Conservation (phyloP, 768 basidiomycete species). For the Tricholoma terreum region DNA sequence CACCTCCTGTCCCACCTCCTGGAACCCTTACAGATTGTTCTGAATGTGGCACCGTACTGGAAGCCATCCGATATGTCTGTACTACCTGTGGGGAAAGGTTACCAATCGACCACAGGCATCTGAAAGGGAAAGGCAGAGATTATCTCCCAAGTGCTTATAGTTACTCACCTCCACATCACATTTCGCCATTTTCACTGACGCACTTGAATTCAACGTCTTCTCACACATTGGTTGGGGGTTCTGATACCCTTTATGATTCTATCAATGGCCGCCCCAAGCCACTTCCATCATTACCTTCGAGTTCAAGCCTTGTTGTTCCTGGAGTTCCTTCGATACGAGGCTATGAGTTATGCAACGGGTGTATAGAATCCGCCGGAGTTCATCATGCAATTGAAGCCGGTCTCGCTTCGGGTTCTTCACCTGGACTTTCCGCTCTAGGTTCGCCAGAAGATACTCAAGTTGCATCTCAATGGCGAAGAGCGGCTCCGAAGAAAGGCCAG, state of each 20-base stretch:
- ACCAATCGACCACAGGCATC: conserved; percentile 31
- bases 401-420: conserved; percentile 46
- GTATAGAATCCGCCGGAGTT: conserved; percentile 76
- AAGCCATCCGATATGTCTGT: conserved; percentile 89
- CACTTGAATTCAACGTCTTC: conserved; percentile 29
- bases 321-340: conserved; percentile 36
- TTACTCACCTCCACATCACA: conserved; percentile 35
- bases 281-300: conserved; percentile 39
- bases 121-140: conserved; percentile 53
- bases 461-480: conserved; percentile 59
- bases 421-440: conserved; percentile 39
- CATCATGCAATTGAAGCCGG: conserved; percentile 69
- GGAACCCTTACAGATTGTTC: conserved; percentile 79
- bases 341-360: conserved; percentile 82
- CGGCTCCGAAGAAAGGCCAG: conserved; percentile 74
- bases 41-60: conserved; percentile 69
- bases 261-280: conserved; percentile 36
- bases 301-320: conserved; percentile 24
- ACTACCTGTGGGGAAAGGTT: conserved; percentile 80
- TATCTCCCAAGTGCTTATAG: conserved; percentile 17
- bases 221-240: conserved; percentile 34
- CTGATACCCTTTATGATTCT: conserved; percentile 22
- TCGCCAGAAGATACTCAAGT: conserved; percentile 53
- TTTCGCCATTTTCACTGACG: conserved; percentile 24
- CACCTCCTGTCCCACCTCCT: conserved; percentile 47